Base-by-base conservation (phyloP, 176 grass and related monocot species). In the Microstegium vimineum region DNA sequence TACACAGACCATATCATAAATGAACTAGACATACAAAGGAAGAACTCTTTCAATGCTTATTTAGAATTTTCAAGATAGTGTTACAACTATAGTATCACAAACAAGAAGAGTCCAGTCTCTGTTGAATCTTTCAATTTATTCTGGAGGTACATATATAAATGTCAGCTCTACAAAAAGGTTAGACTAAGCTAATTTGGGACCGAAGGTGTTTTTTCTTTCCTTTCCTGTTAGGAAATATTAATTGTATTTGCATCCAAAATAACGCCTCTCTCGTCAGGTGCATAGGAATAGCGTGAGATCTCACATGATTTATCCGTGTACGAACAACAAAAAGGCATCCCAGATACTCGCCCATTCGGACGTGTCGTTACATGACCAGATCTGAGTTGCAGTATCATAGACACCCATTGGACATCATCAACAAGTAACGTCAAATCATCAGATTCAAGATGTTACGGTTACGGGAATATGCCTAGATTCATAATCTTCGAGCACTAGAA, bases 231-330 rank as follows among this genome's bases (percentile, higher is more conserved):
- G n/a, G 10, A 3, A 84, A 75, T 47, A 61, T 31, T 61, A 80
- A 18, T 32, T 52, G 69, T 42, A 80, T 61, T 31, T 33, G 31
- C 76, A 84, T 38, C 61, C 13, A 84, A 6, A 74, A 60, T 26
- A 75, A 49, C 56, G 22, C 17, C 14, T 51, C 76, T 32, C 11
- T 4, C 51, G 10, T 26, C 63, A 81, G 65, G 37, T 51, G 60
- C 57, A 25, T 20, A 20, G 25, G 13, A 51, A 38, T 52, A 31
- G 63, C 16, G 20, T 12, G 47, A n/a, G 34, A 41, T 40, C 8
- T 52, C 3, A n/a, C n/a, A n/a, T n/a, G n/a, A n/a, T 76, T 49
- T 77, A n/a, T 30, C 12, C 14, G 1, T 18, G 16, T 15, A 63
- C 1, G 14, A 35, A 62, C 18, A 32, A 22, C 8, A 28, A 62